These are phyloP conservation scores for Scheffersomyces parashehatae DNA, from an alignment of 1,139 yeast species.

Conservation along the genomic window DNA sequence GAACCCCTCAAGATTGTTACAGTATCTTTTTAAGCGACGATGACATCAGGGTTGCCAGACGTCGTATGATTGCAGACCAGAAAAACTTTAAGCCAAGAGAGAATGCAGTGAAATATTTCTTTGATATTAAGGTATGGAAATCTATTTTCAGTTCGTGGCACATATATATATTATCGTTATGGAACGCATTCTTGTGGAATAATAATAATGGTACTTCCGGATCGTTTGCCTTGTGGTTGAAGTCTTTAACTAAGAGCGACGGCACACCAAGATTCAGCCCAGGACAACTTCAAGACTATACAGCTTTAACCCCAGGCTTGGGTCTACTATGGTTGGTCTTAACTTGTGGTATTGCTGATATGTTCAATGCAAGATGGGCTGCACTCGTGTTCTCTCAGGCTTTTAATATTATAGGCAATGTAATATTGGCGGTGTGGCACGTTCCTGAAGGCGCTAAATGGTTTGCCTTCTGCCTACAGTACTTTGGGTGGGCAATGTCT, in stretches of 20 bases:
- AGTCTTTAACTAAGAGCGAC: conserved; percentile 27
- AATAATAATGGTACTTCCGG: conserved; percentile 48
- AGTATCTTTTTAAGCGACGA: conserved; percentile 60
- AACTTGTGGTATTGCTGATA: conserved; percentile 47
- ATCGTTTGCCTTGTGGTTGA: conserved; percentile 53
- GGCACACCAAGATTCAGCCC: conserved; percentile 28
- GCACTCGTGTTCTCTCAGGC: conserved; percentile 58
- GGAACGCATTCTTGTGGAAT: conserved; percentile 68
- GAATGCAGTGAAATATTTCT: conserved; percentile 24
- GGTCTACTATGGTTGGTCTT: conserved; percentile 43
- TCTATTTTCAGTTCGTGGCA: conserved; percentile 56
- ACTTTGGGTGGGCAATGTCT: conserved; percentile 23
- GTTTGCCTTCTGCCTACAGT: conserved; percentile 21
- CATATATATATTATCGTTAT: conserved; percentile 48
- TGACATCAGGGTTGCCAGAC: conserved; percentile 62
- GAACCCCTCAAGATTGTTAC: conserved; percentile 63
- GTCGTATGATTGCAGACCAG: conserved; percentile 50
- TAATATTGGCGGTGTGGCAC: conserved; percentile 43
- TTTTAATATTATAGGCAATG: conserved; percentile 41
- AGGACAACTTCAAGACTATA: conserved; percentile 40
- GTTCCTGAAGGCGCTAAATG: conserved; percentile 21
- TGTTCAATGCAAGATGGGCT: conserved; percentile 55
- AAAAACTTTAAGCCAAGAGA: conserved; percentile 32
- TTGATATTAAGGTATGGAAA: conserved; percentile 46
- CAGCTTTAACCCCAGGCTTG: conserved; percentile 47